phyloP scores from a whole-genome alignment of 1,139 yeast genomes.

The Pichia inconspicua region DNA sequence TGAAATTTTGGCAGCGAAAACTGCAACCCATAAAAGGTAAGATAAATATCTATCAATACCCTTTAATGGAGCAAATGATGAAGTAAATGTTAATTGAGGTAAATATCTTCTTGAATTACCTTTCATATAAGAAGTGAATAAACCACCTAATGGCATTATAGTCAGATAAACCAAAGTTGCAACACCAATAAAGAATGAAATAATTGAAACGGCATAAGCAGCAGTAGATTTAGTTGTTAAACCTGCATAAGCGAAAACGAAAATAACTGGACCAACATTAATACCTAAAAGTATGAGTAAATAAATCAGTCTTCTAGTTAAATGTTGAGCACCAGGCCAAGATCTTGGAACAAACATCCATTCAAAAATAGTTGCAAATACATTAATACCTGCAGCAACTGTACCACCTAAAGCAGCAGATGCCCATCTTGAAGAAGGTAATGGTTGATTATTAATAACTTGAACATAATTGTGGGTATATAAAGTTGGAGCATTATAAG shows the following conservation, averaged over 20 bases:
- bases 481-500: constrained; percentile 85
- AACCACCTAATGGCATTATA: constrained; percentile 94
- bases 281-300: constrained; percentile 55
- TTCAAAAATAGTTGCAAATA: constrained; percentile 82
- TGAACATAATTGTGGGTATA: constrained; percentile 84
- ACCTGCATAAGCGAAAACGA: constrained; percentile 79
- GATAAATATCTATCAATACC: constrained; percentile 98
- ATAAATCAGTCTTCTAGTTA: constrained; percentile 78
- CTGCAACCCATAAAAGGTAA: constrained; percentile 80
- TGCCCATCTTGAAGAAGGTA: constrained; percentile 87
- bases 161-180: constrained; percentile 81
- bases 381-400: constrained; percentile 73
- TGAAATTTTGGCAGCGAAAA: constrained; percentile 76
- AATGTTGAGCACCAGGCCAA: constrained; percentile 99
- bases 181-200: constrained; percentile 83
- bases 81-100: constrained; percentile 94
- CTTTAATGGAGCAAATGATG: constrained; percentile 69
- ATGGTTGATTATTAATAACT: constrained; percentile 74
- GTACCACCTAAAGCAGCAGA: constrained; percentile 90
- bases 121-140: constrained; percentile 88
- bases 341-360: constrained; percentile 96
- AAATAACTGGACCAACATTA: constrained; percentile 82
- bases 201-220: constrained; percentile 77
- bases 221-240: constrained; percentile 59
- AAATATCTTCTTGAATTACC: constrained; percentile 84